A percentile compares a stretch with the other conserved stretches of the same genome.
Conservation (phyloP, 2,329 filamentous ascomycete species). For the Neospermospora avenae region DNA sequence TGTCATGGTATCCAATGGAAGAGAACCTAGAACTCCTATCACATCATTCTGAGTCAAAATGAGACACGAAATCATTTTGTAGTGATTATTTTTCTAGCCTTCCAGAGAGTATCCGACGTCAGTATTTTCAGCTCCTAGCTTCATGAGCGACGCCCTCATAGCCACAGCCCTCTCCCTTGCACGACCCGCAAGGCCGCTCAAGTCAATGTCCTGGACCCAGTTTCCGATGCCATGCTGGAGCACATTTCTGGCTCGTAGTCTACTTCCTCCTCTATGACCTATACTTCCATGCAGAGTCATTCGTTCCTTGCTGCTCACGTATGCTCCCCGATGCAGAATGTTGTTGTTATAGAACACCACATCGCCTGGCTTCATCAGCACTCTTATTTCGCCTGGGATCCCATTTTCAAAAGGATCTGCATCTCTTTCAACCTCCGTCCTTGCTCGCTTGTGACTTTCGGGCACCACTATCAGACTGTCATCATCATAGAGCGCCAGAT, state of each 20-base stretch:
- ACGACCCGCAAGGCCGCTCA: constrained; percentile 42
- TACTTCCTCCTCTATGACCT: constrained; percentile 54
- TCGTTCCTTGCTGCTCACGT: constrained; percentile 55
- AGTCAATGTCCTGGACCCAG: constrained; percentile 61
- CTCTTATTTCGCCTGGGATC: constrained; percentile 62
- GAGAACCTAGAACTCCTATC: too few species aligned
- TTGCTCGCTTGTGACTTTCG: constrained; percentile 67
- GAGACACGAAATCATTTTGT: too few species aligned
- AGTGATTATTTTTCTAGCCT: constrained; percentile 42
- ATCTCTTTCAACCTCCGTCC: constrained; percentile 65
- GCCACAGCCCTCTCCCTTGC: constrained; percentile 51
- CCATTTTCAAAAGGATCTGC: constrained; percentile 62
- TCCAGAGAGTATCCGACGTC: constrained; percentile 62
- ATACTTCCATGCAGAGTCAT: constrained; percentile 73
- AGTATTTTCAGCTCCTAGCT: constrained; percentile 56
- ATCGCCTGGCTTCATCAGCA: constrained; percentile 69
- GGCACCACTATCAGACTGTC: constrained; percentile 72
- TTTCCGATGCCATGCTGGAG: constrained; percentile 69
- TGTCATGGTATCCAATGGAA: too few species aligned
- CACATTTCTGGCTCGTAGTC: constrained; percentile 64
- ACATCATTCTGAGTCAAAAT: too few species aligned
- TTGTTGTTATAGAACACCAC: constrained; percentile 89
- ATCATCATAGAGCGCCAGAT: constrained; percentile 76
- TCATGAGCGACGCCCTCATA: constrained; percentile 62
- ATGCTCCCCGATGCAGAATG: constrained; percentile 72